Conservation (phyloP, 2,329 filamentous ascomycete species). For the Echinosphaeria canescens region DNA sequence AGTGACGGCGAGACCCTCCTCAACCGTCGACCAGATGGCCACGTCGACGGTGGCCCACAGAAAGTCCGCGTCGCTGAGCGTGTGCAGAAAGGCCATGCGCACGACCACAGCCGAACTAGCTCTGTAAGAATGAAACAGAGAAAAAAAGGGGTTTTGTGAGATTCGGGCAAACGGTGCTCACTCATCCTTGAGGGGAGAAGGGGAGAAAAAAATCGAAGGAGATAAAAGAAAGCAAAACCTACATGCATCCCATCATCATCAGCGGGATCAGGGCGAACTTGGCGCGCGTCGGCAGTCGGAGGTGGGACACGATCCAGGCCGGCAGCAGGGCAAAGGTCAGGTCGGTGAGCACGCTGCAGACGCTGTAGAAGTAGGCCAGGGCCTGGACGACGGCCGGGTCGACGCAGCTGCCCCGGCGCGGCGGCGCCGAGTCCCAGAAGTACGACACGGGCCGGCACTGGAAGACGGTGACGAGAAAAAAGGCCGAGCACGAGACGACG, state of each 20-base stretch:
- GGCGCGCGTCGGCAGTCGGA: slow-evolving; percentile 28
- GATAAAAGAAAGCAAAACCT: slow-evolving; percentile 4
- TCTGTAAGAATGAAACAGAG: slow-evolving; percentile 7
- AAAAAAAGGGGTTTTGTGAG: background rate
- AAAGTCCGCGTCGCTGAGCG: slow-evolving; percentile 17
- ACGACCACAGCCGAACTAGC: slow-evolving; percentile 21
- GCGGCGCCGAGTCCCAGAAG: slow-evolving; percentile 15
- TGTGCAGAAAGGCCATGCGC: slow-evolving; percentile 15
- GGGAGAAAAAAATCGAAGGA: background rate
- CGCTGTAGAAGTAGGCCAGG: slow-evolving; percentile 28
- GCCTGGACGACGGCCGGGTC: slow-evolving; percentile 20
- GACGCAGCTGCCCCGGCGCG: slow-evolving; percentile 18
- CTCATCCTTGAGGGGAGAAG: too few relatives aligned
- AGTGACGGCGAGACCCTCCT: slow-evolving; percentile 22
- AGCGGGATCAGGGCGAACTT: slow-evolving; percentile 29
- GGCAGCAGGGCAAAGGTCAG: slow-evolving; percentile 28
- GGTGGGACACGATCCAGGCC: slow-evolving; percentile 26
- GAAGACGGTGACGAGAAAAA: slow-evolving; percentile 18
- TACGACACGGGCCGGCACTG: slow-evolving; percentile 16
- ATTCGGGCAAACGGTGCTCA: too few relatives aligned
- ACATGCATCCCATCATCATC: slow-evolving; percentile 31
- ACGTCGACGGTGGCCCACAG: slow-evolving; percentile 19
- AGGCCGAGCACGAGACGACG: slow-evolving; percentile 13
- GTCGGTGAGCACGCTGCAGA: slow-evolving; percentile 23
- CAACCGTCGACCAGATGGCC: slow-evolving; percentile 24